A percentile compares a stretch with the other conserved stretches of the same genome.
These are phyloP conservation scores for Clitoria ternatea DNA, from an alignment of 306 rosid species.

Conservation along the genomic window DNA sequence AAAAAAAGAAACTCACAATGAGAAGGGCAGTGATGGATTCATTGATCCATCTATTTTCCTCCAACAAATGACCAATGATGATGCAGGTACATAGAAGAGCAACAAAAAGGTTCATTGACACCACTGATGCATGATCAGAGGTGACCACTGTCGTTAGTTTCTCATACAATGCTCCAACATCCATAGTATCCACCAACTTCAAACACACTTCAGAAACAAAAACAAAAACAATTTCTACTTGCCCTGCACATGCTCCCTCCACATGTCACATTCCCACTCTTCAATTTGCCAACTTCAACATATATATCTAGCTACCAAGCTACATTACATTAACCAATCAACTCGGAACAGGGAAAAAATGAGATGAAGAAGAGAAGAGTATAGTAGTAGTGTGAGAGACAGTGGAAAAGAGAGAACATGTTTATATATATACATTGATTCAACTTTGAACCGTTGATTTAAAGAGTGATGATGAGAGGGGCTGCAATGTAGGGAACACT, in stretches of 20 bases:
- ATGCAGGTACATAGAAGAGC: slow-evolving; percentile 90
- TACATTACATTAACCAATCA: too few relatives aligned
- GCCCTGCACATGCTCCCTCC: neutral
- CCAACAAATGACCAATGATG: slow-evolving; percentile 78
- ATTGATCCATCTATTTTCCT: slow-evolving; percentile 84
- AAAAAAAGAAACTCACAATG: slow-evolving; percentile 51
- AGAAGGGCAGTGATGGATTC: slow-evolving; percentile 91
- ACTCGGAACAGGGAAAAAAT: too few relatives aligned
- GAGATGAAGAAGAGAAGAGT: too few relatives aligned
- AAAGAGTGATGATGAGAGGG: neutral
- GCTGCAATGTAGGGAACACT: neutral
- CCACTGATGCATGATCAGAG: slow-evolving; percentile 79
- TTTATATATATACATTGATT: neutral
- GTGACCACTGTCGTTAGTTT: slow-evolving; percentile 33
- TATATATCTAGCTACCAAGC: too few relatives aligned
- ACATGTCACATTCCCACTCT: too few relatives aligned
- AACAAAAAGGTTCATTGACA: slow-evolving; percentile 76
- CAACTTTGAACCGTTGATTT: neutral
- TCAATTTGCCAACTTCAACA: too few relatives aligned
- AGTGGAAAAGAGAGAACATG: neutral
- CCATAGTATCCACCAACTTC: neutral
- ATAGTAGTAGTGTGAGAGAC: too few relatives aligned
- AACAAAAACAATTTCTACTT: neutral
- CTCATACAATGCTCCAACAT: slow-evolving; percentile 1
- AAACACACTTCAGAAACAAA: neutral